These are phyloP conservation scores for Pseudogymnoascus sp. DNA, from an alignment of 2,329 filamentous ascomycete genomes.

Conservation along the genomic window DNA sequence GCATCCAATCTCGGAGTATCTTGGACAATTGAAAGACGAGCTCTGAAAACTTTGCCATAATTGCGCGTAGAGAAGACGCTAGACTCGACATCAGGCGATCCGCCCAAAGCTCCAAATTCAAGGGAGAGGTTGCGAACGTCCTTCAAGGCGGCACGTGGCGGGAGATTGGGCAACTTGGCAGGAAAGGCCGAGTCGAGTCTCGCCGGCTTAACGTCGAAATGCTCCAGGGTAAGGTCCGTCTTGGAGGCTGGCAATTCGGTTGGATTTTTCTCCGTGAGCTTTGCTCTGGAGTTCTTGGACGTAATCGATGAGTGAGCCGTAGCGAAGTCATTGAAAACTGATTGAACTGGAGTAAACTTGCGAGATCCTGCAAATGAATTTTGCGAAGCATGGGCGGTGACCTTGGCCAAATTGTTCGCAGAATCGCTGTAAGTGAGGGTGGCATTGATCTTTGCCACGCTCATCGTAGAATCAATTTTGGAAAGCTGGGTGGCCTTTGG, in stretches of 20 bases:
- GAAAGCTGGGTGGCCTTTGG: not conserved
- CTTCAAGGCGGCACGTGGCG: not conserved
- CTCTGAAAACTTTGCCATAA: not conserved
- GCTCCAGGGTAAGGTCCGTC: not conserved
- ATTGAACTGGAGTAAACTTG: conserved; percentile 18
- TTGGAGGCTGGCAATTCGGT: not conserved
- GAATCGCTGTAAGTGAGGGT: not conserved
- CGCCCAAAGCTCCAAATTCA: not conserved
- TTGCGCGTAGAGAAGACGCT: not conserved
- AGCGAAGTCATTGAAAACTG: conserved; percentile 24
- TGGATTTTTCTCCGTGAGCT: not conserved
- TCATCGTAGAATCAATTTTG: not conserved
- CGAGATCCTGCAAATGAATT: not conserved
- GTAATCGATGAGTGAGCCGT: conserved; percentile 26
- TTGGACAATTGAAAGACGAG: not conserved
- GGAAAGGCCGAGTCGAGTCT: not conserved
- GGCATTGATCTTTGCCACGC: not conserved
- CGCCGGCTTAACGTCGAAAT: not conserved
- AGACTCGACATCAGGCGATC: not conserved
- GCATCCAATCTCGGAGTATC: not conserved
- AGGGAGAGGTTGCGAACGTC: not conserved
- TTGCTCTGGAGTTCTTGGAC: conserved; percentile 20
- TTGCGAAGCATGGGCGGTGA: not conserved
- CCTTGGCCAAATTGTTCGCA: not conserved
- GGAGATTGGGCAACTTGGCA: not conserved